phyloP scores from a whole-genome alignment of 2,329 filamentous ascomycete genomes.

The Scedosporium aurantiacum region DNA sequence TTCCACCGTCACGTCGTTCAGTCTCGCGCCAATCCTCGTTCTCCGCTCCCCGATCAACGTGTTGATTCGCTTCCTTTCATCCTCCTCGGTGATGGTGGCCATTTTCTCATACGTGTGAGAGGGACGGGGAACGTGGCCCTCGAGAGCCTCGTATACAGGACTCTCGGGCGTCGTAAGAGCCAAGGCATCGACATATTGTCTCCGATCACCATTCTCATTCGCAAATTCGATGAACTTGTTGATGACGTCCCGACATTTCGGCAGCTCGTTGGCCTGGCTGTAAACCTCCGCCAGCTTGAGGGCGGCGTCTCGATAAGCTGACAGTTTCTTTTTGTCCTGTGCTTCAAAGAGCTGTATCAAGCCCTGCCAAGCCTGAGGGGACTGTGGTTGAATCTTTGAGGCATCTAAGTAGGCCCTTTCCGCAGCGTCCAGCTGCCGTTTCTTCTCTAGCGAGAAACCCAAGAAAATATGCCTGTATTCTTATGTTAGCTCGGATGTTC shows the following conservation, averaged over 20 bases:
- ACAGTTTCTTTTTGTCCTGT: conserved; percentile 56
- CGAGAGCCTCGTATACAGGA: conserved; percentile 68
- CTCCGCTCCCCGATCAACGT: conserved; percentile 79
- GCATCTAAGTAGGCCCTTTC: conserved; percentile 68
- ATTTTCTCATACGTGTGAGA: conserved; percentile 71
- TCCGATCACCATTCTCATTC: conserved; percentile 57
- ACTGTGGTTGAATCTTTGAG: conserved; percentile 57
- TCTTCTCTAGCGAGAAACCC: conserved; percentile 73
- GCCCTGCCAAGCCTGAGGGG: conserved; percentile 85
- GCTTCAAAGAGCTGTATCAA: conserved; percentile 77
- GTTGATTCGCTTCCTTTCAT: conserved; percentile 84
- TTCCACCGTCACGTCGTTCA: conserved; percentile 73
- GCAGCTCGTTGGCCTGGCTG: conserved; percentile 51
- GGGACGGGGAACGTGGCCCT: conserved; percentile 73
- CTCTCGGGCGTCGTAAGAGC: conserved; percentile 68
- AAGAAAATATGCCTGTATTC: conserved; percentile 63
- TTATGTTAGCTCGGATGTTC: neutral
- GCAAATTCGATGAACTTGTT: conserved; percentile 72
- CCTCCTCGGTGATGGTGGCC: conserved; percentile 70
- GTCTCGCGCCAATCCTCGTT: conserved; percentile 73
- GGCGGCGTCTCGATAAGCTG: conserved; percentile 48
- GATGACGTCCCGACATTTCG: conserved; percentile 55
- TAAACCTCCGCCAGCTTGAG: conserved; percentile 67
- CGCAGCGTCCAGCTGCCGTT: conserved; percentile 58
- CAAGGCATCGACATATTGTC: conserved; percentile 67